Evolutionary conservation across 1,284 basidiomycete species (phyloP).

Genomic region (Apiotrichum brassicae): DNA sequence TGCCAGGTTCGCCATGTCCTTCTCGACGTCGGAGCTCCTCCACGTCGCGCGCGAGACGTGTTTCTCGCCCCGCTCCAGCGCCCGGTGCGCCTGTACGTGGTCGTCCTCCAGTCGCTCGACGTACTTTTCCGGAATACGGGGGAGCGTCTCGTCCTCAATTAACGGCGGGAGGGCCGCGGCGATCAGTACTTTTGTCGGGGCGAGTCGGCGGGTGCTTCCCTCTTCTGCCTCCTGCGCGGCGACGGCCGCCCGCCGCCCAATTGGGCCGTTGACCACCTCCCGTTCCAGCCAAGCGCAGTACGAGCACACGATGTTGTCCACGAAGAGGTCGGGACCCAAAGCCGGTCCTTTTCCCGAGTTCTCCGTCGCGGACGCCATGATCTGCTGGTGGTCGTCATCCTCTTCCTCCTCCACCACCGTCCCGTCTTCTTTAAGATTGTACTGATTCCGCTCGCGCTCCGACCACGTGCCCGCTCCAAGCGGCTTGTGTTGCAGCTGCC

Average conservation of each 20-base stretch:
- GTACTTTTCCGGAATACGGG: constrained; percentile 41
- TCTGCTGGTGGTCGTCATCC: constrained; percentile 5
- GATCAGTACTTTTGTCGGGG: constrained; percentile 26
- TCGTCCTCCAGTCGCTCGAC: constrained; percentile 28
- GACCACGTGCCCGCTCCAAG: constrained; percentile 24
- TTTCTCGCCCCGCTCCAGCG: constrained; percentile 10
- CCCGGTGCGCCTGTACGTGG: constrained; percentile 13
- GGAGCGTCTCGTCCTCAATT: constrained; percentile 33
- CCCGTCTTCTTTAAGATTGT: background rate
- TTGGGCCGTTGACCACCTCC: constrained; percentile 38
- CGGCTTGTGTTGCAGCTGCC: constrained; percentile 39
- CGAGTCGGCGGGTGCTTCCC: background rate
- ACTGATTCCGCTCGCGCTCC: background rate
- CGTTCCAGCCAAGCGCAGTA: constrained; percentile 36
- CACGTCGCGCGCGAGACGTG: constrained; percentile 21
- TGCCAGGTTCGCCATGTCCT: background rate
- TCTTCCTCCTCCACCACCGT: background rate
- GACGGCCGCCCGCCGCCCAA: constrained; percentile 23
- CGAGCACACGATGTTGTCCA: constrained; percentile 26
- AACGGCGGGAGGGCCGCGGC: constrained; percentile 38
- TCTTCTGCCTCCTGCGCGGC: background rate
- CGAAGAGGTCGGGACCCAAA: constrained; percentile 36
- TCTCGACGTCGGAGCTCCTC: constrained; percentile 4
- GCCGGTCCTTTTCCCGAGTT: constrained; percentile 32
- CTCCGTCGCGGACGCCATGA: constrained; percentile 37